Percentiles rank a stretch among this genome's conserved stretches.
Conservation (phyloP, 257 asterid species). For the Solanum arcanum region DNA sequence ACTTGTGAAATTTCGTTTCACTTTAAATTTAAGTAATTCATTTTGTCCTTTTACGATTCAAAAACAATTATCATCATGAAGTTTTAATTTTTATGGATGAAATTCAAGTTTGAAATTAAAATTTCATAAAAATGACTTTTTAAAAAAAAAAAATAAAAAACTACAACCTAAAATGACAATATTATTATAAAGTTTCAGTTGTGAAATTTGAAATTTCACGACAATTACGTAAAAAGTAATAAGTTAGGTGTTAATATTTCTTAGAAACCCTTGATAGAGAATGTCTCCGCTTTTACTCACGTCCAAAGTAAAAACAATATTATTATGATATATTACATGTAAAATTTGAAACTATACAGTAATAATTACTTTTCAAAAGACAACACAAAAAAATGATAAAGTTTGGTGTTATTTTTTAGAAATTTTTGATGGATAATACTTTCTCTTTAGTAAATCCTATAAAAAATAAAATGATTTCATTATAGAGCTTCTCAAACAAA, state of each 20-base stretch:
- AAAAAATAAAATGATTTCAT: background rate
- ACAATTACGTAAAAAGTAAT: background rate
- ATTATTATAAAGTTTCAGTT: background rate
- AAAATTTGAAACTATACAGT: background rate
- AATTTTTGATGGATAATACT: too few species aligned
- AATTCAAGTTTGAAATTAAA: background rate
- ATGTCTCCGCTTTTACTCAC: too few species aligned
- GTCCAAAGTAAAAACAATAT: background rate
- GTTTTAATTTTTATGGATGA: too few species aligned
- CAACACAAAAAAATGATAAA: background rate
- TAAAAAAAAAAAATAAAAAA: too few species aligned
- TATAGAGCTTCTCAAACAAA: background rate
- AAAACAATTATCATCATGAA: background rate
- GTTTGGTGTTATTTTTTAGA: background rate
- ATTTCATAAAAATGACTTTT: background rate
- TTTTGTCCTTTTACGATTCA: background rate
- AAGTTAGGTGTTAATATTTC: background rate
- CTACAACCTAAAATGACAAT: too few species aligned
- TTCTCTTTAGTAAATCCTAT: too few species aligned
- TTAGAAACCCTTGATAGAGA: background rate
- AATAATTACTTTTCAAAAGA: background rate
- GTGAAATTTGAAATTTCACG: background rate
- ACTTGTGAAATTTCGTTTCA: background rate
- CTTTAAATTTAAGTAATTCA: background rate
- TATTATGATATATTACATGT: rapidly evolving